phyloP scores from a whole-genome alignment of 2,329 filamentous ascomycete genomes.

The Fusarium goolgardi region DNA sequence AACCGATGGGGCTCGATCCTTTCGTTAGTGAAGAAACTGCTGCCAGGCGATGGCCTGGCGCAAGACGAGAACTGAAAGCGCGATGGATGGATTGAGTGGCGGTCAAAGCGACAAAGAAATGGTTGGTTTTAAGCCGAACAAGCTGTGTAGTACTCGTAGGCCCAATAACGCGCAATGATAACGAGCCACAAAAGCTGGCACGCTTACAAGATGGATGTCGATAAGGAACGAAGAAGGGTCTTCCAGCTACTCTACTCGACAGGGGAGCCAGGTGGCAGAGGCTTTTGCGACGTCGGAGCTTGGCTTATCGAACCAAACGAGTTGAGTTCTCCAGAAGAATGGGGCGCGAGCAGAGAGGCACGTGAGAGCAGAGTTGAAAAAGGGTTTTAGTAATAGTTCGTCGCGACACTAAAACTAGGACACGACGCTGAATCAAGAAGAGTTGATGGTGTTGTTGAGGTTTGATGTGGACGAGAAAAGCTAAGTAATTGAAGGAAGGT shows the following conservation, averaged over 20 bases:
- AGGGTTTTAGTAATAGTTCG: neutral
- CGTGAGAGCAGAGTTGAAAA: constrained; percentile 30
- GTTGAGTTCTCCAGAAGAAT: constrained; percentile 38
- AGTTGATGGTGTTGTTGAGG: constrained; percentile 8
- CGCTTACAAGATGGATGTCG: constrained; percentile 27
- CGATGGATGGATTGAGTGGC: constrained; percentile 27
- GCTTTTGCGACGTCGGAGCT: constrained; percentile 46
- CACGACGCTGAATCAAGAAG: constrained; percentile 4
- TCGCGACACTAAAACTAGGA: constrained; percentile 24
- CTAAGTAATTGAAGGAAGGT: constrained; percentile 18
- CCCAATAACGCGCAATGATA: constrained; percentile 7
- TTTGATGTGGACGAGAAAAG: constrained; percentile 17
- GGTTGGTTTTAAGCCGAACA: constrained; percentile 16
- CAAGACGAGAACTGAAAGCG: constrained; percentile 27
- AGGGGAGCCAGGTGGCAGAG: constrained; percentile 26
- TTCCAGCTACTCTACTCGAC: constrained; percentile 27
- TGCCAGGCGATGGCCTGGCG: constrained; percentile 40
- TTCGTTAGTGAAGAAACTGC: constrained; percentile 36
- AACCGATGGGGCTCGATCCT: constrained; percentile 34
- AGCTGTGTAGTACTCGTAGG: constrained; percentile 2
- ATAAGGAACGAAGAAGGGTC: constrained; percentile 12
- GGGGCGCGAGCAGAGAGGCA: constrained; percentile 24
- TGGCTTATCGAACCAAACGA: constrained; percentile 40
- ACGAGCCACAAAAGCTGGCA: constrained; percentile 18
- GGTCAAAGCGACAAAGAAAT: constrained; percentile 23